phyloP scores from a whole-genome alignment of 495 filamentous ascomycete genomes.

The Hyaloscypha finlandica region DNA sequence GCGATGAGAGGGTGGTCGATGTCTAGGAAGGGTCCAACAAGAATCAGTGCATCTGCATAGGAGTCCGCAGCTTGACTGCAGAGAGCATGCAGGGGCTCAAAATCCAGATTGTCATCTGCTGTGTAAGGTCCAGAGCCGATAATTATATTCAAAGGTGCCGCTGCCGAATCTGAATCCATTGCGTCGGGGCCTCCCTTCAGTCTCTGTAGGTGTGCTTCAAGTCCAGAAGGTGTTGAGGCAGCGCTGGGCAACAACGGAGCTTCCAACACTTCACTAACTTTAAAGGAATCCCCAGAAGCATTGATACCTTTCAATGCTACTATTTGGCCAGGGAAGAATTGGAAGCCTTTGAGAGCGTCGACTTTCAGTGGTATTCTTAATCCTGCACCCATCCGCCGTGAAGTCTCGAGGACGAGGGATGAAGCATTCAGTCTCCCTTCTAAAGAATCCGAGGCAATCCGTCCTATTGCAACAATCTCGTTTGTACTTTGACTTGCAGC shows the following conservation, averaged over 20 bases:
- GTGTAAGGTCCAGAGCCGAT: conserved; percentile 88
- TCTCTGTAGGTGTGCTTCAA: conserved; percentile 66
- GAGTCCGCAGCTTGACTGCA: conserved; percentile 73
- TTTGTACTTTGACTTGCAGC: conserved; percentile 79
- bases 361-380: conserved; percentile 78
- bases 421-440: conserved; percentile 83
- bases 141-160: conserved; percentile 70
- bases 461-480: conserved; percentile 86
- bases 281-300: conserved; percentile 80
- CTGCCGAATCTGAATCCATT: conserved; percentile 54
- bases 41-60: conserved; percentile 76
- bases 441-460: conserved; percentile 82
- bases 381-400: conserved; percentile 80
- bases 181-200: conserved; percentile 61
- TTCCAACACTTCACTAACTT: conserved; percentile 72
- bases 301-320: conserved; percentile 86
- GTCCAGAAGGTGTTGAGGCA: conserved; percentile 57
- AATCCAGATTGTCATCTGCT: conserved; percentile 85
- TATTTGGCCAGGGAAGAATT: conserved; percentile 95
- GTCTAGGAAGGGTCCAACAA: conserved; percentile 88
- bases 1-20: conserved; percentile 87
- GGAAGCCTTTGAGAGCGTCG: conserved; percentile 64
- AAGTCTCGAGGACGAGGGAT: conserved; percentile 85
- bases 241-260: conserved; percentile 71
- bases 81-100: conserved; percentile 80